Evolutionary conservation across 306 rosid species (phyloP).

Genomic region (Sicyos edulis): DNA sequence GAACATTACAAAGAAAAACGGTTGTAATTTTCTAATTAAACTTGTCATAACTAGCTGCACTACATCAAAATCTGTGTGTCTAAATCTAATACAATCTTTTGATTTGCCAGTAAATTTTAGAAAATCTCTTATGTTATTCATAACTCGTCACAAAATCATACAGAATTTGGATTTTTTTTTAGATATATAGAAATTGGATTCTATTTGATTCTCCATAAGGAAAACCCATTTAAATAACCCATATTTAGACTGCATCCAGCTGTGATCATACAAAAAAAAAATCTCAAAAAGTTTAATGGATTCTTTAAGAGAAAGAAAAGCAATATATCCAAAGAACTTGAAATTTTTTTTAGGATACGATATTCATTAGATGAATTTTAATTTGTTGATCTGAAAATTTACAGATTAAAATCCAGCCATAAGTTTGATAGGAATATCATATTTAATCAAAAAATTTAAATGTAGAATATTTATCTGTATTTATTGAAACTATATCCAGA

Average conservation of each 20-base stretch:
- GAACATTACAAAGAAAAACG: background rate
- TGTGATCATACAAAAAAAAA: background rate
- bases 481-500: background rate
- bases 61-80: background rate
- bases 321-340: background rate
- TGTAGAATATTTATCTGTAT: background rate
- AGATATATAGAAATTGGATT: background rate
- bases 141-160: background rate
- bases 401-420: constrained; percentile 9
- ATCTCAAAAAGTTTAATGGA: background rate
- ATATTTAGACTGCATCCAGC: background rate
- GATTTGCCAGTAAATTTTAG: constrained; percentile 6
- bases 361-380: background rate
- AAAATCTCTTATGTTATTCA: background rate
- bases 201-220: background rate
- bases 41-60: constrained; percentile 12
- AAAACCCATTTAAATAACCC: background rate
- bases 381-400: background rate
- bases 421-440: background rate
- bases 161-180: no score
- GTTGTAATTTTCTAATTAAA: constrained; percentile 1
- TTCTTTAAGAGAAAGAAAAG: background rate
- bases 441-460: background rate
- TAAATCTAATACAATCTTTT: background rate
- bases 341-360: background rate